A percentile compares a stretch with the other conserved stretches of the same genome.
Conservation (phyloP, 768 basidiomycete species). For the Zangia roseola region DNA sequence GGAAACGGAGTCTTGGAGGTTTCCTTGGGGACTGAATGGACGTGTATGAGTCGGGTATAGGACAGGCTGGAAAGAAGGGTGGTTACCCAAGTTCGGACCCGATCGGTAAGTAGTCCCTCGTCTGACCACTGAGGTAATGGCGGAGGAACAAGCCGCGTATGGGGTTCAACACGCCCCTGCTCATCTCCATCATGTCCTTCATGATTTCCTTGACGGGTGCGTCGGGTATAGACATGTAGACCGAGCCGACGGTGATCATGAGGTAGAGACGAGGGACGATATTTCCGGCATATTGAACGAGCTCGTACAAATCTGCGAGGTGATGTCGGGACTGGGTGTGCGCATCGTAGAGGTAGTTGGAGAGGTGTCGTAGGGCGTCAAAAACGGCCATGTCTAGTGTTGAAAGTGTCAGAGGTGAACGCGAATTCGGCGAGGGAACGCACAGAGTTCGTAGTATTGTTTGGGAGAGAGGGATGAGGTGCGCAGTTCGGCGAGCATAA, state of each 20-base stretch:
- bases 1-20: constrained; percentile 90
- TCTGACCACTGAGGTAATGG: constrained; percentile 97
- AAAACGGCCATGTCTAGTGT: constrained; percentile 94
- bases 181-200: constrained; percentile 99
- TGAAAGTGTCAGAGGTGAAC: not conserved
- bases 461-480: constrained; percentile 93
- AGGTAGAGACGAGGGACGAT: constrained; percentile 93
- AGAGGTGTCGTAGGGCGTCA: constrained; percentile 91
- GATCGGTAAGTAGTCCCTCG: constrained; percentile 92
- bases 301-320: constrained; percentile 96
- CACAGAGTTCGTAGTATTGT: constrained; percentile 98
- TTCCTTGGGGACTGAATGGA: constrained; percentile 68
- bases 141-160: constrained; percentile 93
- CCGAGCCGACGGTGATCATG: constrained; percentile 99
- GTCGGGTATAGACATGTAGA: constrained; percentile 98
- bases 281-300: constrained; percentile 99
- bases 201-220: constrained; percentile 99
- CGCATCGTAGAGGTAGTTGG: constrained; percentile 95
- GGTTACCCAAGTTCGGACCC: constrained; percentile 78
- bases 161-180: constrained; percentile 94
- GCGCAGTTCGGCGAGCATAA: constrained; percentile 95
- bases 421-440: constrained; percentile 19
- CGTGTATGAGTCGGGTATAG: not conserved
- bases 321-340: constrained; percentile 91
- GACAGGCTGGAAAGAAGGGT: not conserved